phyloP scores from a whole-genome alignment of 2,329 filamentous ascomycete genomes.

The Aspergillus sp. region DNA sequence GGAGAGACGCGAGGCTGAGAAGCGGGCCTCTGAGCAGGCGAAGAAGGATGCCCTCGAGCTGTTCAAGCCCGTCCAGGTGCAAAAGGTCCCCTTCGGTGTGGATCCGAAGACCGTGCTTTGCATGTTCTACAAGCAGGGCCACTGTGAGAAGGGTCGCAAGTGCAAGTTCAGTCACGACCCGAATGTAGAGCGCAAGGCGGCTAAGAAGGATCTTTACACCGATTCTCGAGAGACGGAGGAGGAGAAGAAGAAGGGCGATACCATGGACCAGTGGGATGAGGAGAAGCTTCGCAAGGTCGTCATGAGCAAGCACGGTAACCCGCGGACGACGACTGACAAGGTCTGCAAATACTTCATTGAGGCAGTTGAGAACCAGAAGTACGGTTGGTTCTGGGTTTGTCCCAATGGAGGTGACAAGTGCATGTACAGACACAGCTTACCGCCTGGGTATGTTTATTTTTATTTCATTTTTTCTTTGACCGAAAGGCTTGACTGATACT shows the following conservation, averaged over 20 bases:
- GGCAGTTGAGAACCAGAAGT: conserved; percentile 96
- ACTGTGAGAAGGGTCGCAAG: conserved; percentile 95
- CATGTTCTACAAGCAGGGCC: conserved; percentile 95
- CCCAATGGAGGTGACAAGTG: conserved; percentile 96
- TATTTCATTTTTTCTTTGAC: neutral
- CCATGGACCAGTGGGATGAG: conserved; percentile 96
- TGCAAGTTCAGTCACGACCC: conserved; percentile 98
- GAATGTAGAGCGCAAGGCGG: conserved; percentile 82
- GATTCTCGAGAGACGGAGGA: conserved; percentile 74
- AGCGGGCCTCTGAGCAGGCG: conserved; percentile 83
- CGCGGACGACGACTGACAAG: conserved; percentile 92
- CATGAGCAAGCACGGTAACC: conserved; percentile 94
- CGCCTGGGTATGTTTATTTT: conserved; percentile 89
- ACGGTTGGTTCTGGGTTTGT: conserved; percentile 99
- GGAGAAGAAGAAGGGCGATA: conserved; percentile 78
- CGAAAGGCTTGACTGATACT: neutral
- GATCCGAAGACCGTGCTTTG: conserved; percentile 97
- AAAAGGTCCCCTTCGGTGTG: conserved; percentile 96
- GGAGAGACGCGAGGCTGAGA: conserved; percentile 74
- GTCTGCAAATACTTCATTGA: conserved; percentile 99
- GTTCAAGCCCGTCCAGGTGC: conserved; percentile 90
- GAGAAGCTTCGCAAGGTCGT: conserved; percentile 91
- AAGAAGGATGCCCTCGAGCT: conserved; percentile 77
- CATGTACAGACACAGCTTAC: conserved; percentile 96
- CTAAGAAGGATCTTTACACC: conserved; percentile 89